Conservation (phyloP, 2,329 filamentous ascomycete species). For the Colletotrichum simmondsii region DNA sequence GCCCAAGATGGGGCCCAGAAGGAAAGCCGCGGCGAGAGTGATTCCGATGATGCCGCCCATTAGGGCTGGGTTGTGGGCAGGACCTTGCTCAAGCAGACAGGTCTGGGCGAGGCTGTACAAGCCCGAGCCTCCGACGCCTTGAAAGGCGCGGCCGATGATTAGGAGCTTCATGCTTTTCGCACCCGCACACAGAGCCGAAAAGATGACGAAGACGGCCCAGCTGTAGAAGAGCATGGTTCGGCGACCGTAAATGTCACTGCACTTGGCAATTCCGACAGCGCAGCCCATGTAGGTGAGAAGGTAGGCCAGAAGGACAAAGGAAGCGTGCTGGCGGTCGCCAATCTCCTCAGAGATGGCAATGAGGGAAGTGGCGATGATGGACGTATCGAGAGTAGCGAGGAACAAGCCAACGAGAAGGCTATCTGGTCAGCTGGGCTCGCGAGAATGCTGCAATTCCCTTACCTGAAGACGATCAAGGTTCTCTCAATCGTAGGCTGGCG, state of each 20-base stretch:
- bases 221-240: constrained; percentile 59
- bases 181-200: constrained; percentile 64
- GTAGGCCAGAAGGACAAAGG: constrained; percentile 67
- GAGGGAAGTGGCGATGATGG: constrained; percentile 68
- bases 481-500: constrained; percentile 38
- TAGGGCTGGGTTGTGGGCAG: constrained; percentile 61
- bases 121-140: constrained; percentile 70
- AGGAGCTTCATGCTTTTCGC: constrained; percentile 62
- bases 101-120: constrained; percentile 71
- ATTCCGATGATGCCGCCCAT: constrained; percentile 66
- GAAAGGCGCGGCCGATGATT: constrained; percentile 68
- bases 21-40: constrained; percentile 66
- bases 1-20: constrained; percentile 68
- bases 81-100: constrained; percentile 66
- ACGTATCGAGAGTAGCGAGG: constrained; percentile 67
- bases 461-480: constrained; percentile 49
- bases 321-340: constrained; percentile 60
- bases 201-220: constrained; percentile 65
- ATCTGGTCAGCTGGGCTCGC: neutral
- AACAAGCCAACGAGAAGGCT: constrained; percentile 59
- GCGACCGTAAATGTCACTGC: constrained; percentile 70
- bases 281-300: constrained; percentile 69
- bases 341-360: constrained; percentile 66
- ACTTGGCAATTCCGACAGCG: constrained; percentile 66
- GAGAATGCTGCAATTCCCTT: neutral